Evolutionary conservation across 2,329 filamentous ascomycete species (phyloP).

Genomic region (Purpureocillium takamizusanense): DNA sequence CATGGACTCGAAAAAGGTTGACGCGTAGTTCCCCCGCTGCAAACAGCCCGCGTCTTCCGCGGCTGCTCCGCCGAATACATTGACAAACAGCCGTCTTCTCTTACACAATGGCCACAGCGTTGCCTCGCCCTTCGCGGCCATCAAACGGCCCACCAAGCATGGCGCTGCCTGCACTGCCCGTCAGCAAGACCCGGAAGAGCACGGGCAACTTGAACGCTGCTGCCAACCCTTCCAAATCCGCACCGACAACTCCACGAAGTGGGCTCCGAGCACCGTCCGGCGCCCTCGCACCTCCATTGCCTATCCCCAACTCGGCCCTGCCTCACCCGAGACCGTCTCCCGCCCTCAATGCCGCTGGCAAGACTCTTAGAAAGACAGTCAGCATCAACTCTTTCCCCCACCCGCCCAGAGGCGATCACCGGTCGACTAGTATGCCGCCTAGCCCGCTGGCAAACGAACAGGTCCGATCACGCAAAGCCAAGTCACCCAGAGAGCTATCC

Average conservation of each 20-base stretch:
- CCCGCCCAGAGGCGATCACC: conserved; percentile 61
- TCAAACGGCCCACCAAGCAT: conserved; percentile 63
- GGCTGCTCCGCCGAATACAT: background rate
- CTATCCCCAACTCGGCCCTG: conserved; percentile 43
- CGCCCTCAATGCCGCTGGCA: conserved; percentile 50
- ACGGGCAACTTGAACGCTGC: conserved; percentile 38
- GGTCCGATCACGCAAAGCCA: conserved; percentile 41
- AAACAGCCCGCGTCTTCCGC: background rate
- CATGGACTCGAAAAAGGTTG: conserved; percentile 3
- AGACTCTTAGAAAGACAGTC: conserved; percentile 73
- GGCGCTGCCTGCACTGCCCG: conserved; percentile 65
- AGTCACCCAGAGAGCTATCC: conserved; percentile 45
- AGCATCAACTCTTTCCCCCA: conserved; percentile 94
- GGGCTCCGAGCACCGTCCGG: conserved; percentile 52
- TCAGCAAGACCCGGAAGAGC: conserved; percentile 63
- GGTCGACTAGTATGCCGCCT: conserved; percentile 51
- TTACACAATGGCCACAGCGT: conserved; percentile 39
- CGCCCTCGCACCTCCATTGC: conserved; percentile 40
- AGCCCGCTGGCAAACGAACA: conserved; percentile 49
- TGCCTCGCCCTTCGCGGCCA: conserved; percentile 58
- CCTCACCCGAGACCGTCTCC: conserved; percentile 48
- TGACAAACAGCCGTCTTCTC: too few species aligned
- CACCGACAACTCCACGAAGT: conserved; percentile 44
- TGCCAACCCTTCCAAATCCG: conserved; percentile 24
- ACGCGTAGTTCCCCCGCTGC: background rate